phyloP scores from a whole-genome alignment of 2,329 filamentous ascomycete genomes.

The Torrubiella hemipterigena region DNA sequence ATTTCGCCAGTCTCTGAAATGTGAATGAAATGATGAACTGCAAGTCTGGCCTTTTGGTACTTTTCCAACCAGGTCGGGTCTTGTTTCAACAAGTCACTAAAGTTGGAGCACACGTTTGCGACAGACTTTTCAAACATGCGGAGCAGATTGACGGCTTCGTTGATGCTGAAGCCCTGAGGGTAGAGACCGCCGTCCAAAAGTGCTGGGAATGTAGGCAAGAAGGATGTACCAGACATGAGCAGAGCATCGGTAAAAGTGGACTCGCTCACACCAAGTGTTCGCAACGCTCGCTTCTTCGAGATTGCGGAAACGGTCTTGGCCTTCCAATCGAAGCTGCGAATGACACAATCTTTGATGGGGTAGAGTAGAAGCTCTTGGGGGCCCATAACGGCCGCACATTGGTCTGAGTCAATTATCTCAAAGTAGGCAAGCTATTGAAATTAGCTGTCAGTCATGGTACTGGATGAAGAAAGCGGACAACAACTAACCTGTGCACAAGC shows the following conservation, averaged over 20 bases:
- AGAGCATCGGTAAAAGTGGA: conserved; percentile 73
- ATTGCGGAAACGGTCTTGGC: conserved; percentile 48
- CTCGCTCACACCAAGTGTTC: conserved; percentile 52
- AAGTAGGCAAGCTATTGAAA: conserved; percentile 61
- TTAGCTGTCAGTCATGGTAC: conserved; percentile 6
- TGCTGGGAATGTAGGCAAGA: conserved; percentile 68
- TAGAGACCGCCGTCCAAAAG: conserved; percentile 49
- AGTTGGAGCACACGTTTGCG: conserved; percentile 60
- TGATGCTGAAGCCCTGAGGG: conserved; percentile 49
- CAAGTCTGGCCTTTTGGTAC: conserved; percentile 76
- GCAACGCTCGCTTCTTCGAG: conserved; percentile 59
- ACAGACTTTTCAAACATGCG: conserved; percentile 57
- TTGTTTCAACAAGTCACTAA: conserved; percentile 66
- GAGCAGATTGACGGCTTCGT: conserved; percentile 69
- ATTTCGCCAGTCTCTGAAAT: conserved; percentile 69
- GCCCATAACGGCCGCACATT: conserved; percentile 69
- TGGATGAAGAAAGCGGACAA: conserved; percentile 11
- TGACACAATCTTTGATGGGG: conserved; percentile 67
- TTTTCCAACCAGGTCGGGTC: conserved; percentile 71
- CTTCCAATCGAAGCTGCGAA: conserved; percentile 55
- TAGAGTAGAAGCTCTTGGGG: conserved; percentile 79
- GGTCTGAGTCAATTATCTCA: conserved; percentile 51
- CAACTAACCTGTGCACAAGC: conserved; percentile 67
- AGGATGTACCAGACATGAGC: conserved; percentile 71
- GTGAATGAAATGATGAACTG: conserved; percentile 77